Conservation (phyloP, 495 filamentous ascomycete genomes). For the Cairneyella variabilis region DNA sequence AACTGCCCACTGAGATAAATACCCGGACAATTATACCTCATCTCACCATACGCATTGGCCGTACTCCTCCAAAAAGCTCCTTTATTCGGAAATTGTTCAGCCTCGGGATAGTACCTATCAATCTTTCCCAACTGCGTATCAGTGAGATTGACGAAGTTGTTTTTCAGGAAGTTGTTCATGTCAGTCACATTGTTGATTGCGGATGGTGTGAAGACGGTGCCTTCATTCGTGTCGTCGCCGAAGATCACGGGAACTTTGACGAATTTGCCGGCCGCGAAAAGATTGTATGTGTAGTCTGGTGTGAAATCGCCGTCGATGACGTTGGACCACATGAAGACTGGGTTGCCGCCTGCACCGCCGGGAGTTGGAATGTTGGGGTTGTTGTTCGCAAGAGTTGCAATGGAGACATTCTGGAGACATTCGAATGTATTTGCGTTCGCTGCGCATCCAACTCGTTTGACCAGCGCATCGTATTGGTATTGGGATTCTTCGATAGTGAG, state of each 20-base stretch:
- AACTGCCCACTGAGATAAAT: slow-evolving; percentile 50
- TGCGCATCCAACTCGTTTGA: slow-evolving; percentile 51
- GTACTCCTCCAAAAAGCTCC: slow-evolving; percentile 57
- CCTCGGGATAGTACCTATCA: slow-evolving; percentile 54
- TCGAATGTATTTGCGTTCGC: slow-evolving; percentile 42
- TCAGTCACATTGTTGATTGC: slow-evolving; percentile 39
- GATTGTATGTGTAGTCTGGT: slow-evolving; percentile 53
- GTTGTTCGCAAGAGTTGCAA: slow-evolving; percentile 44
- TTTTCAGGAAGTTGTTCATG: slow-evolving; percentile 54
- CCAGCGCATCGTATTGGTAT: slow-evolving; percentile 61
- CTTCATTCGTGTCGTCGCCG: slow-evolving; percentile 70
- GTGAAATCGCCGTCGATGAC: slow-evolving; percentile 57
- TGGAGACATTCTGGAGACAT: slow-evolving; percentile 53
- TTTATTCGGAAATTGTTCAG: slow-evolving; percentile 35
- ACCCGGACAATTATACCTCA: slow-evolving; percentile 70
- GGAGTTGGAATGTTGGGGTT: slow-evolving; percentile 56
- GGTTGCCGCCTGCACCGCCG: slow-evolving; percentile 33
- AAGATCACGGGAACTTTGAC: slow-evolving; percentile 66
- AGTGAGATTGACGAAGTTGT: slow-evolving; percentile 60
- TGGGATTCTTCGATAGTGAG: slow-evolving; percentile 56
- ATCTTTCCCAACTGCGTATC: slow-evolving; percentile 48
- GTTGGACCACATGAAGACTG: slow-evolving; percentile 58
- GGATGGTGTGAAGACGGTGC: slow-evolving; percentile 57
- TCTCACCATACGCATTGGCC: slow-evolving; percentile 62
- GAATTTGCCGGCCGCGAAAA: slow-evolving; percentile 56